Conservation (phyloP, 2,329 filamentous ascomycete species). For the Orbilia quercus region DNA sequence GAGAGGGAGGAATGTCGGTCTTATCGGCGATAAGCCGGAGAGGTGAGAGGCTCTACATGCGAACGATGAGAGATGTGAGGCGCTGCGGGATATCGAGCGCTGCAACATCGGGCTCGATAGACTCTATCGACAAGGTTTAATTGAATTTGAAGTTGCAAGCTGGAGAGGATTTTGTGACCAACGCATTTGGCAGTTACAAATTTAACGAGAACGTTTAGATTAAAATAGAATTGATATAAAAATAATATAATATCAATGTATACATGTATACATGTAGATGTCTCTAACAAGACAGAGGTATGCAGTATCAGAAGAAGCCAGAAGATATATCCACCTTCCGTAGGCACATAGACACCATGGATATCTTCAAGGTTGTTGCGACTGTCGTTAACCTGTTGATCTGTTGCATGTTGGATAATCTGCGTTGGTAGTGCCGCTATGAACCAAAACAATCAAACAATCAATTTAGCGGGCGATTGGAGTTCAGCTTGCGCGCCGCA, state of each 20-base stretch:
- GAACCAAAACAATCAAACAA: too few species aligned
- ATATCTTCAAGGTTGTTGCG: slow-evolving; percentile 1
- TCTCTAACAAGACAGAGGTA: too few species aligned
- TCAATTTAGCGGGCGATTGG: too few species aligned
- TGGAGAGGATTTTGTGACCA: slow-evolving; percentile 10
- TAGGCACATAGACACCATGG: neutral
- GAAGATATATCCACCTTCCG: too few species aligned
- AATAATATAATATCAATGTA: too few species aligned
- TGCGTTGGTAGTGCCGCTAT: too few species aligned
- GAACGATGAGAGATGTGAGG: slow-evolving; percentile 4
- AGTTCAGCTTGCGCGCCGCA: neutral
- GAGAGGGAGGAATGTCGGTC: neutral
- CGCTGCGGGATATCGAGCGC: slow-evolving; percentile 26
- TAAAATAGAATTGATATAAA: too few species aligned
- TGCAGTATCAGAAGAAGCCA: too few species aligned
- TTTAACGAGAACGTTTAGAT: too few species aligned
- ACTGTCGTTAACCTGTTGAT: neutral
- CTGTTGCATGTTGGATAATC: too few species aligned
- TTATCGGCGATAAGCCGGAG: neutral
- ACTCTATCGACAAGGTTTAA: slow-evolving; percentile 1
- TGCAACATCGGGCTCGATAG: slow-evolving; percentile 20
- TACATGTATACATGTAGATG: too few species aligned
- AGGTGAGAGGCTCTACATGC: slow-evolving; percentile 12
- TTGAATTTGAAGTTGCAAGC: too few species aligned
- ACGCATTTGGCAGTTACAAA: slow-evolving; percentile 8